These are phyloP conservation scores for Sporobolomyces pararoseus DNA, from an alignment of 768 basidiomycete genomes.

Conservation along the genomic window DNA sequence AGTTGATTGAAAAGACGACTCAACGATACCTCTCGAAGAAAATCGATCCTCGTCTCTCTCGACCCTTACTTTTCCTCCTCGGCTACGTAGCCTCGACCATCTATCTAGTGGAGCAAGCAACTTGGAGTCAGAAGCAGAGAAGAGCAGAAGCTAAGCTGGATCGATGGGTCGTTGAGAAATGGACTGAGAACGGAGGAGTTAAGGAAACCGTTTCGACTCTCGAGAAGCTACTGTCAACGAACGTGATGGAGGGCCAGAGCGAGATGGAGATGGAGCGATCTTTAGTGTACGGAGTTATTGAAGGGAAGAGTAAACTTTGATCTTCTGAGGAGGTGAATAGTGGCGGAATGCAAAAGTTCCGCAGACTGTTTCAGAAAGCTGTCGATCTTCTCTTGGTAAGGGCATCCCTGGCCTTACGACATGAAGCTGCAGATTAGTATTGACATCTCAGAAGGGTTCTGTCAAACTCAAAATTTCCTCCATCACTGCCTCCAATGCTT, in stretches of 20 bases:
- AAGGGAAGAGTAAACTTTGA: conserved; percentile 1
- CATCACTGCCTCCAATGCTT: too few species aligned
- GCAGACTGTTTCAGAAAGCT: too few species aligned
- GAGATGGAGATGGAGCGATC: not conserved
- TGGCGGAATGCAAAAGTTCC: too few species aligned
- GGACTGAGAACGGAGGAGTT: conserved; percentile 52
- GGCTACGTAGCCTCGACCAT: conserved; percentile 58
- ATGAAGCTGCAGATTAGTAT: too few species aligned
- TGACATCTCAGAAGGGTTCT: too few species aligned
- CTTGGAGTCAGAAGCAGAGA: conserved; percentile 56
- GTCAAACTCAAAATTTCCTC: too few species aligned
- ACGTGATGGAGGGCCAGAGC: not conserved
- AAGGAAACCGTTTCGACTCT: not conserved
- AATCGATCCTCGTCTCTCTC: conserved; percentile 54
- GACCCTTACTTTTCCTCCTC: conserved; percentile 61
- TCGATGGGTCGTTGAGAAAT: conserved; percentile 58
- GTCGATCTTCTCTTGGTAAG: too few species aligned
- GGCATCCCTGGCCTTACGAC: too few species aligned
- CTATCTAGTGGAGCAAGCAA: conserved; percentile 65
- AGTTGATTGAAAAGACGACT: conserved; percentile 48
- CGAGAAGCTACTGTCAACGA: not conserved
- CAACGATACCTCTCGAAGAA: not conserved
- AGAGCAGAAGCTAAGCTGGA: conserved; percentile 52
- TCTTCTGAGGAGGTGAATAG: too few species aligned
- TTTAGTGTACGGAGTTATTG: conserved; percentile 13